These are phyloP conservation scores for Teratosphaeriaceae sp. DNA, from an alignment of 2,329 filamentous ascomycete species.

Conservation along the genomic window DNA sequence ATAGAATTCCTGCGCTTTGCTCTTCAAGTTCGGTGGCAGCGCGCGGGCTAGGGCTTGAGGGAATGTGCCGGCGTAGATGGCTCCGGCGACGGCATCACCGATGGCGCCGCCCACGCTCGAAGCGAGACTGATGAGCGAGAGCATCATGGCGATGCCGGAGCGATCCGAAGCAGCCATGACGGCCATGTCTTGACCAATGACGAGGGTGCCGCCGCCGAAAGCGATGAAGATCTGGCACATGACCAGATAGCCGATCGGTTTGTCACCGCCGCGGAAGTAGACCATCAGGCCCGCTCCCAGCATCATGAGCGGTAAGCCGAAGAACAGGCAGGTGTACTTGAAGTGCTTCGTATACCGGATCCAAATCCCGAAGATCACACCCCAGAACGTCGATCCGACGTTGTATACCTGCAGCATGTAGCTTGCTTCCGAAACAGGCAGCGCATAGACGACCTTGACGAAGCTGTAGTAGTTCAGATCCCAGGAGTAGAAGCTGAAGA, in stretches of 20 bases:
- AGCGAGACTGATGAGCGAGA: slow-evolving; percentile 29
- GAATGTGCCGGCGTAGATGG: slow-evolving; percentile 27
- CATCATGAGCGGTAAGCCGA: slow-evolving; percentile 30
- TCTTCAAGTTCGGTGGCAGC: slow-evolving; percentile 35
- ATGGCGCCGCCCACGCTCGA: slow-evolving; percentile 29
- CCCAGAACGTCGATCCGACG: slow-evolving; percentile 37
- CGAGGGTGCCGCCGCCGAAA: slow-evolving; percentile 46
- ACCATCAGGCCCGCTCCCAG: slow-evolving; percentile 30
- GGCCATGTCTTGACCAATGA: slow-evolving; percentile 52
- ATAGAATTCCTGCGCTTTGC: slow-evolving; percentile 25
- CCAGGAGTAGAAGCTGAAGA: slow-evolving; percentile 42
- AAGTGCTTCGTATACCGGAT: slow-evolving; percentile 44
- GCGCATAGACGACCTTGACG: slow-evolving; percentile 41
- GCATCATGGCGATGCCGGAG: slow-evolving; percentile 34
- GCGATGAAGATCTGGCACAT: slow-evolving; percentile 53
- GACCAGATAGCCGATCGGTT: slow-evolving; percentile 44
- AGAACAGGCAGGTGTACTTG: slow-evolving; percentile 38
- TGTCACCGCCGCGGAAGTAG: slow-evolving; percentile 30
- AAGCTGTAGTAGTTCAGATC: slow-evolving; percentile 38
- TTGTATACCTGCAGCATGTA: slow-evolving; percentile 30
- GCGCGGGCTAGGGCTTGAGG: slow-evolving; percentile 26
- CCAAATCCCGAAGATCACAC: slow-evolving; percentile 39
- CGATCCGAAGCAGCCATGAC: slow-evolving; percentile 43
- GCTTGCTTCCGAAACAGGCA: slow-evolving; percentile 29
- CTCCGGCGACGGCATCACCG: slow-evolving; percentile 26